Conservation (phyloP, 2,329 filamentous ascomycete species). For the Aciculosporium take region DNA sequence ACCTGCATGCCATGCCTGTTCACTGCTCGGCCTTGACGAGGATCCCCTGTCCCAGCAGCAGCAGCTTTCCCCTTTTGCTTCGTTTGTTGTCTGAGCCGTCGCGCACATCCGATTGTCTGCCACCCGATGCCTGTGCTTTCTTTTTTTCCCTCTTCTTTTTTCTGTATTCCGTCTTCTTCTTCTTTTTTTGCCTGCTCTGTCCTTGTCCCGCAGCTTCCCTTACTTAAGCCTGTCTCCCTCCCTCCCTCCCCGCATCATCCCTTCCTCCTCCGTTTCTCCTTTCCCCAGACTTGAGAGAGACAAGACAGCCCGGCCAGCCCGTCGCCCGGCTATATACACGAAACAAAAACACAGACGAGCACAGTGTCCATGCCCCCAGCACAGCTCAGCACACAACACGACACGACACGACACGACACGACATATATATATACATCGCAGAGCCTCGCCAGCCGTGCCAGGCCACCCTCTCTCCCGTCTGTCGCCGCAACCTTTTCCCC, state of each 20-base stretch:
- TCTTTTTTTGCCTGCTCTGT: background rate
- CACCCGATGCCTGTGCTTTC: background rate
- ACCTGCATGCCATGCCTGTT: slow-evolving; percentile 11
- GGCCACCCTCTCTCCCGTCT: no score
- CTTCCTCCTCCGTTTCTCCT: background rate
- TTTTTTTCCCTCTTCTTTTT: background rate
- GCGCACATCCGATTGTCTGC: slow-evolving; percentile 6
- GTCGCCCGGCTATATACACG: no score
- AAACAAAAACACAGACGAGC: background rate
- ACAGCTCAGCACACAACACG: background rate
- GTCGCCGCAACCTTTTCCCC: no score
- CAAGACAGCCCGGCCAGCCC: no score
- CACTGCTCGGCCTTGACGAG: no score
- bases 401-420: background rate
- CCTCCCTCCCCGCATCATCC: background rate
- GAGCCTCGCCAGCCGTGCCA: background rate
- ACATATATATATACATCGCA: background rate
- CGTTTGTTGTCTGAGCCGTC: slow-evolving; percentile 3
- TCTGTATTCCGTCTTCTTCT: background rate
- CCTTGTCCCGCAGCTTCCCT: slow-evolving; percentile 3
- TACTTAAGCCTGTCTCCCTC: slow-evolving; percentile 2
- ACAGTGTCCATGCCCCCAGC: no score
- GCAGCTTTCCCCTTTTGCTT: slow-evolving; percentile 1
- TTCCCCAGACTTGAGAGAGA: background rate
- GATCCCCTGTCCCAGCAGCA: slow-evolving; percentile 4